Evolutionary conservation across 139 green algal genomes (phyloP).

Genomic region (Ettlia oleoabundans): DNA sequence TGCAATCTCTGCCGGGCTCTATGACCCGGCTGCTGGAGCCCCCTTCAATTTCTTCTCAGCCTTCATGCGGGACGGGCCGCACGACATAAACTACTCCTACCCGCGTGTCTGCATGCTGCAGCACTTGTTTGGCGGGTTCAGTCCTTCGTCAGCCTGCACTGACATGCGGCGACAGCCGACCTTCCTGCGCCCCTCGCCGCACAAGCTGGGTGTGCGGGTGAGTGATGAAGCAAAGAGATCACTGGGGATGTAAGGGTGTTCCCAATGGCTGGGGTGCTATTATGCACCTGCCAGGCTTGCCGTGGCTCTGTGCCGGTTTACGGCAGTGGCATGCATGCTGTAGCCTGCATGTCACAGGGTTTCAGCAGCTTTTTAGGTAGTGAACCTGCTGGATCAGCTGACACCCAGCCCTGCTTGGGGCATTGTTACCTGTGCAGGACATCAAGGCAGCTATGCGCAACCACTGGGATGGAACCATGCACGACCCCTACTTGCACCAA

Average conservation of each 20-base stretch:
- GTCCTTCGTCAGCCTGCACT: neutral
- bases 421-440: neutral
- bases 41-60: slow-evolving; percentile 32
- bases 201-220: slow-evolving; percentile 14
- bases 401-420: too few species aligned
- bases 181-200: neutral
- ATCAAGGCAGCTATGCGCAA: slow-evolving; percentile 20
- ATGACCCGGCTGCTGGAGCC: neutral
- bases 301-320: neutral
- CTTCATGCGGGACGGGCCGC: slow-evolving; percentile 21
- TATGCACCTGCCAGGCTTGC: neutral
- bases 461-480: slow-evolving; percentile 2
- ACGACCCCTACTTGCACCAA: slow-evolving; percentile 16
- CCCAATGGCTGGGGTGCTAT: too few species aligned
- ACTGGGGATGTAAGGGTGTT: neutral
- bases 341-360: too few species aligned
- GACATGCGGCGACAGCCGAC: neutral
- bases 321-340: too few species aligned
- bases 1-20: slow-evolving; percentile 5
- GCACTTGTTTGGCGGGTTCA: slow-evolving; percentile 8
- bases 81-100: slow-evolving; percentile 14
- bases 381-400: too few species aligned
- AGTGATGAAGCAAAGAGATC: neutral
- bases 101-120: slow-evolving; percentile 27
- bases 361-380: too few species aligned